Base-by-base conservation (phyloP, 2,329 filamentous ascomycete species). In the Lecanicillium sp. region DNA sequence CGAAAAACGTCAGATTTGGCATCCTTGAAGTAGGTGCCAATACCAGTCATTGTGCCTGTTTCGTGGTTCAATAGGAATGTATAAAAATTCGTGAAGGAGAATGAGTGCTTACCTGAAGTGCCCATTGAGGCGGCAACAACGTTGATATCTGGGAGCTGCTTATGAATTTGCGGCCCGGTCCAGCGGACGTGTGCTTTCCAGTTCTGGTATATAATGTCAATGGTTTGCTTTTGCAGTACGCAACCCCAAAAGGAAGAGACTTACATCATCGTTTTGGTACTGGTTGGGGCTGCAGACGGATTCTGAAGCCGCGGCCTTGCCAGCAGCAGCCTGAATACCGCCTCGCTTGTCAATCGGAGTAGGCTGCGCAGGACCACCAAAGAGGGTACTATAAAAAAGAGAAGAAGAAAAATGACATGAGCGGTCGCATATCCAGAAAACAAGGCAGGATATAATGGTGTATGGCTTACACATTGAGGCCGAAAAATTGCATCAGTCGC, bases 121-220 rank as follows among this genome's bases (percentile, higher is more conserved):
- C 75, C 74, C 66, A 78, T 70, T 0, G 70, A 69, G 1, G 71
- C 65, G 34, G 67, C 74, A 16, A 78, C 59, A 5, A 78, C 58
- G 17, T 69, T 71, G 43, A 77, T 73, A 33, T 73, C 60, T 1
- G 73, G 74, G 4, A 78, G 51, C 37, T 78, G 75, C 33, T 61
- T 65, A 31, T 68, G 60, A 16, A 78, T 74, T 44, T 78, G 75
- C 1, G 73, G 71, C 0, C 73, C 75, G 1, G 74, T 78, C 74
- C 74, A 78, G 35, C 66, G 67, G 2, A 71, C 56, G 48, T 79
- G 75, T 3, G 73, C 57, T 48, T 64, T 62, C 66, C 68, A 73
- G 45, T 73, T 73, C 66, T 69, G 38, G 19, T 14, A 15, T 17
- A 1, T 9, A 67, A 20, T 68, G 56, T 31, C 29, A 31, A n/a